Evolutionary conservation across 164 flowering plant species (phyloP), one percentile per base, ranked within the genome.

Genomic region (Buxus sempervirens): DNA sequence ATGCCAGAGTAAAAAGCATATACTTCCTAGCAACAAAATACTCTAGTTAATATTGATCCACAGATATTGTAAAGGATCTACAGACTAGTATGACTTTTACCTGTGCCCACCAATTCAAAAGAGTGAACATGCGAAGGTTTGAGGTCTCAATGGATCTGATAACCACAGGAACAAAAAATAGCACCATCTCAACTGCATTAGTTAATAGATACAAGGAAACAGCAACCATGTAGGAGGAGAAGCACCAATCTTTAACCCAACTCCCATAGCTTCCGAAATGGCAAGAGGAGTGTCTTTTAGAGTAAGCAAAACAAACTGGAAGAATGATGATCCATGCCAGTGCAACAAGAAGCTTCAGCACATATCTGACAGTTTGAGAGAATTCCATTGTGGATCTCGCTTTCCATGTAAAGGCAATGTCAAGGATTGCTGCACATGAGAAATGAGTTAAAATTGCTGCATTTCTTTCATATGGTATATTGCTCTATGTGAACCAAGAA

Each of bases 381-480:
- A 65, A 76, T 60, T 80, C 85, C 90, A 89, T 90, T 55, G 84
- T 82, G 7, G 61, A 45, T 72, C 94, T 81, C 24, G 93, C 91
- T 81, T 90, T 92, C 99, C 99, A 92, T 55, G 86, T 85, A 70
- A 95, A 92, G 66, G 70, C 69, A 75, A 95, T 85, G 70, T 95
- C 99, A 71, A 95, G 86, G 68, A 80, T 79, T 28, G 87, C 99
- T 95, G 90, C 83, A 88, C 70, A 45, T 45, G 32, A 28, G 25
- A 41, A 48, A 54, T 32, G 61, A 66, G 23, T 60, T 72, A 42
- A 67, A 56, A 45, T n/a, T 38, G 61, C 9, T 25, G 25, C 54
- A 63, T 24, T 51, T 24, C 5, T 24, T 49, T 63, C 8, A 18
- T n/a, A 24, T 49, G 23, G 8, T 48, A 4, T 63, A 45, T 19